Conservation (phyloP, 768 basidiomycete genomes). For the Terana coerulea region DNA sequence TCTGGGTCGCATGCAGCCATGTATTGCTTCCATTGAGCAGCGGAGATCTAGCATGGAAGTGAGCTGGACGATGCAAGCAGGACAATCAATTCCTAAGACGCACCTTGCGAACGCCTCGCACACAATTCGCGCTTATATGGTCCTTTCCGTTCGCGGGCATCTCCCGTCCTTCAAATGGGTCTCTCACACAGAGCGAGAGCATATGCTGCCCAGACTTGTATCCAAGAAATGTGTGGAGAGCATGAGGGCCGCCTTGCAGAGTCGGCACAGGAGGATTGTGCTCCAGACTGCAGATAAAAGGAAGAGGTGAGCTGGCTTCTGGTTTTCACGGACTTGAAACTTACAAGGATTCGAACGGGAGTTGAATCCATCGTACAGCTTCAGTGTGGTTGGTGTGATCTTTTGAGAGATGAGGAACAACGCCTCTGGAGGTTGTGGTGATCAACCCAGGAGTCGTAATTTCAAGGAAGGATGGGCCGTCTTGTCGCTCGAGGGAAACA, state of each 20-base stretch:
- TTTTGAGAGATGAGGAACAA: slow-evolving; percentile 68
- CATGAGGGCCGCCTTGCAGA: slow-evolving; percentile 43
- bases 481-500: slow-evolving; percentile 18
- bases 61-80: background rate
- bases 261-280: slow-evolving; percentile 64
- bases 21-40: slow-evolving; percentile 53
- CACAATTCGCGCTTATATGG: slow-evolving; percentile 51
- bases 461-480: slow-evolving; percentile 20
- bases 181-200: slow-evolving; percentile 56
- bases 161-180: slow-evolving; percentile 59
- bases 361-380: slow-evolving; percentile 58
- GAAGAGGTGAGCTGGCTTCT: slow-evolving; percentile 13
- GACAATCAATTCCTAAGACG: slow-evolving; percentile 9
- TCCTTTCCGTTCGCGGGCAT: slow-evolving; percentile 72
- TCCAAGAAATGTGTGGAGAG: slow-evolving; percentile 67
- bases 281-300: slow-evolving; percentile 47
- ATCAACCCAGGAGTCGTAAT: slow-evolving; percentile 62
- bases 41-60: slow-evolving; percentile 43
- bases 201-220: slow-evolving; percentile 46
- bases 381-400: slow-evolving; percentile 48
- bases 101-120: slow-evolving; percentile 73
- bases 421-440: slow-evolving; percentile 65
- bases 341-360: slow-evolving; percentile 84
- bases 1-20: slow-evolving; percentile 58
- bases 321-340: too few species aligned